Percentiles rank a stretch among this genome's conserved stretches.
phyloP scores from a whole-genome alignment of 108 stramenopile species.

The Parmales sp. region DNA sequence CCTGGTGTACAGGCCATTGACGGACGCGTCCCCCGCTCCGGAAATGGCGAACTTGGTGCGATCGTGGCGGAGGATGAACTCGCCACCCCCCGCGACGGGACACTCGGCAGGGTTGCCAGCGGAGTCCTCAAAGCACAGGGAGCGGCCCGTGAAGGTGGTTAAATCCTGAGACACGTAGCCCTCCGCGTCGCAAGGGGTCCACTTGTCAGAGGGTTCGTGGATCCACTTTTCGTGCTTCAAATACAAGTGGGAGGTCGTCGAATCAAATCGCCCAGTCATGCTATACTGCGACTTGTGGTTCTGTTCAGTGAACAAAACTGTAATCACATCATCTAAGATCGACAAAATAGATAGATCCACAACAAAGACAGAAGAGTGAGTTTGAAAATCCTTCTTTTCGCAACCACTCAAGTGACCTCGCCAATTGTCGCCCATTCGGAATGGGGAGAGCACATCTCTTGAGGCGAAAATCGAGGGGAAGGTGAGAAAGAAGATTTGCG shows the following conservation, averaged over 20 bases:
- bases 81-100: not conserved
- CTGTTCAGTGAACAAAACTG: constrained; percentile 1
- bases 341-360: not conserved
- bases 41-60: not conserved
- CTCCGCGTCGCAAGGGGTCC: not conserved
- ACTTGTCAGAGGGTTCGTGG: not conserved
- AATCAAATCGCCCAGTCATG: not conserved
- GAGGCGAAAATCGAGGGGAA: not conserved
- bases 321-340: not conserved
- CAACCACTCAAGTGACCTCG: not conserved
- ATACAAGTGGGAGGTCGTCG: not conserved
- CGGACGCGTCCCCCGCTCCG: not conserved
- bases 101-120: not conserved
- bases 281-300: not conserved
- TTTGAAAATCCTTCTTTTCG: not conserved
- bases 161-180: not conserved
- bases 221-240: not conserved
- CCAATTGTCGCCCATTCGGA: constrained; percentile 3
- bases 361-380: not conserved
- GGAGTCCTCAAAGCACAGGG: not conserved
- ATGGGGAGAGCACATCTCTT: not conserved
- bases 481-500: too few relatives aligned
- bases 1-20: not conserved
- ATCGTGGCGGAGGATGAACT: not conserved
- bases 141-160: not conserved